Evolutionary conservation across 2,329 filamentous ascomycete genomes (phyloP).

Genomic region (Cladophialophora yegresii): DNA sequence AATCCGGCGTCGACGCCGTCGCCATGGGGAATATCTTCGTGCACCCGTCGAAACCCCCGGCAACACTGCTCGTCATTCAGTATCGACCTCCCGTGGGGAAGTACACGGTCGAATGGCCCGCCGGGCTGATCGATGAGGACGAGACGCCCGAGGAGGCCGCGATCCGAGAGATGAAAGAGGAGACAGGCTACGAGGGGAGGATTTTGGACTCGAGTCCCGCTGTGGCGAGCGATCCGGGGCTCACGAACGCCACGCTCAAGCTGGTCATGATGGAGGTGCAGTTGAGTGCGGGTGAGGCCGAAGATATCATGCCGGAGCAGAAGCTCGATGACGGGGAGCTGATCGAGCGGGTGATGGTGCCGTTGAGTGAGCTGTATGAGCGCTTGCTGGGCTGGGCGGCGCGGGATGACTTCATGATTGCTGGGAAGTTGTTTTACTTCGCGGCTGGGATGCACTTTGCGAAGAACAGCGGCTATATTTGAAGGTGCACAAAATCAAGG

Average conservation of each 20-base stretch:
- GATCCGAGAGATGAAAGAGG: slow-evolving; percentile 61
- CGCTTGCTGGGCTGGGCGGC: slow-evolving; percentile 42
- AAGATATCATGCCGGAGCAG: slow-evolving; percentile 57
- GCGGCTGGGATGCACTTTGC: slow-evolving; percentile 32
- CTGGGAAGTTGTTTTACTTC: slow-evolving; percentile 31
- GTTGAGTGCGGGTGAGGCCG: slow-evolving; percentile 50
- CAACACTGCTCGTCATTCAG: slow-evolving; percentile 55
- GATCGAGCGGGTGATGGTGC: slow-evolving; percentile 62
- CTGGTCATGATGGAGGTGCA: slow-evolving; percentile 62
- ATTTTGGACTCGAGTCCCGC: slow-evolving; percentile 61
- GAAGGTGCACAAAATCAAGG: neutral
- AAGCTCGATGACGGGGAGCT: slow-evolving; percentile 63
- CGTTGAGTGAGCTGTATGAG: slow-evolving; percentile 58
- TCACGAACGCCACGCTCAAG: slow-evolving; percentile 64
- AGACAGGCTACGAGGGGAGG: slow-evolving; percentile 62
- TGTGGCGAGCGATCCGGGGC: slow-evolving; percentile 66
- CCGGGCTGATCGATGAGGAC: slow-evolving; percentile 59
- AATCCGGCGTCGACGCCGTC: slow-evolving; percentile 62
- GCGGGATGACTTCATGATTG: slow-evolving; percentile 30
- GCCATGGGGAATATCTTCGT: slow-evolving; percentile 58
- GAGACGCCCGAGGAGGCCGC: slow-evolving; percentile 60
- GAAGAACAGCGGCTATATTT: slow-evolving; percentile 22
- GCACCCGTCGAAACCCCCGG: slow-evolving; percentile 50
- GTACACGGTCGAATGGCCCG: slow-evolving; percentile 62
- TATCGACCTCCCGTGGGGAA: slow-evolving; percentile 62